Evolutionary conservation across 768 basidiomycete genomes (phyloP).

Genomic region (Tulasnella sp.): DNA sequence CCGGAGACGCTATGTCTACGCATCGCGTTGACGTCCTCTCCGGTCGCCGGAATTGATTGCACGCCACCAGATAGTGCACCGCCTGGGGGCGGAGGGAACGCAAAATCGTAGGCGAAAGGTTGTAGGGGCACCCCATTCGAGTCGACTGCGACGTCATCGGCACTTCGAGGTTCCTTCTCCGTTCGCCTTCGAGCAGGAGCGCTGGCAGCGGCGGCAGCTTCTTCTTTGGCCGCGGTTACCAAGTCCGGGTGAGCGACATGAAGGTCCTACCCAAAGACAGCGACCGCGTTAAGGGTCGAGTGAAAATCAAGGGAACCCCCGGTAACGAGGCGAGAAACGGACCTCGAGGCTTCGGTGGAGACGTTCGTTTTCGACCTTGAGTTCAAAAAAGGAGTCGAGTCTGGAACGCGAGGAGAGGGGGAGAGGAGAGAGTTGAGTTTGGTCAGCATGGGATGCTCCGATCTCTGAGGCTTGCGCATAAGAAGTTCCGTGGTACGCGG

Average conservation of each 20-base stretch:
- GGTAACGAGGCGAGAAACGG: not conserved
- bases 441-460: not conserved
- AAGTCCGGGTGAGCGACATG: not conserved
- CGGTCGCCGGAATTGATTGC: not conserved
- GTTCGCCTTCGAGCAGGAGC: not conserved
- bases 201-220: not conserved
- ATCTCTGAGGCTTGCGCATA: not conserved
- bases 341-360: slow-evolving; percentile 58
- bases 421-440: not conserved
- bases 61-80: not conserved
- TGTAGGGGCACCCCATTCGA: not conserved
- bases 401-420: slow-evolving; percentile 17
- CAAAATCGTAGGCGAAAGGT: not conserved
- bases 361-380: slow-evolving; percentile 86
- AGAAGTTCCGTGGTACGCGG: not conserved
- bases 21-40: not conserved
- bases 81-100: not conserved
- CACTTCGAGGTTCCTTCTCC: not conserved
- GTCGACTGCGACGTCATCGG: slow-evolving; percentile 7
- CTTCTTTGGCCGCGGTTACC: slow-evolving; percentile 5
- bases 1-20: not conserved
- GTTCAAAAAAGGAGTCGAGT: slow-evolving; percentile 62
- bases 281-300: not conserved
- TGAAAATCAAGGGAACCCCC: not conserved
- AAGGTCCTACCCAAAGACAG: not conserved